Evolutionary conservation across 148 eudicot genomes (phyloP), one percentile per base, ranked within the genome.

Genomic region (Amaranthus palmeri): DNA sequence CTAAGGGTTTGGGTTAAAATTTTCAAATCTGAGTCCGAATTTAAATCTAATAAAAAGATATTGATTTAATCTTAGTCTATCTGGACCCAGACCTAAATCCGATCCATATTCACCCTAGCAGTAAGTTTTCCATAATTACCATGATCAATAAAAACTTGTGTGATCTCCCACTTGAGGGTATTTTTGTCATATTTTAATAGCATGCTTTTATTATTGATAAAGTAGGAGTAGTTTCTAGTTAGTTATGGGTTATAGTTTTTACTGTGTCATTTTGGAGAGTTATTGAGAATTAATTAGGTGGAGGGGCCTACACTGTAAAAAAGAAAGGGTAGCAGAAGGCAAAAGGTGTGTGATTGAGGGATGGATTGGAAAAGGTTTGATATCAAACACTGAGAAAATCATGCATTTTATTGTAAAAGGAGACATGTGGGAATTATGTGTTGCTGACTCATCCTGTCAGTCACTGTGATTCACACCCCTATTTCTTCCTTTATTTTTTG

Each of bases 381-480:
- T 61, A 45, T 46, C 18, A 6, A 0, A 63, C 18, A 43, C 5
- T 6, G 11, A 63, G 60, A 8, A 54, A 51, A 49, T 68, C 11
- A 68, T 51, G 48, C 58, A 53, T 54, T 73, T 67, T 69, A 25
- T 48, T 18, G 17, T 54, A 57, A 54, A 72, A 8, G 42, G 58
- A 3, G 18, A 42, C 78, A 74, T 51, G 72, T 75, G 78, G 67
- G 49, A 57, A 13, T 75, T 41, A 67, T 59, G 67, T 59, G 72
- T 67, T 67, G 72, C 72, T 75, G 78, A 75, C 67, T 75, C 78
- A 75, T 41, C 0, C 1, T 68, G 72, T 67, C 72, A 68, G 72
- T 60, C 5, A 47, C 36, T 44, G 50, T 44, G 18, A 45, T 14
- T 72, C 75, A 50, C 74, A 44, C 50, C 67, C 9, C 8, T 0